Base-by-base conservation (phyloP, 2,329 filamentous ascomycete genomes). In the Neurospora sp. region DNA sequence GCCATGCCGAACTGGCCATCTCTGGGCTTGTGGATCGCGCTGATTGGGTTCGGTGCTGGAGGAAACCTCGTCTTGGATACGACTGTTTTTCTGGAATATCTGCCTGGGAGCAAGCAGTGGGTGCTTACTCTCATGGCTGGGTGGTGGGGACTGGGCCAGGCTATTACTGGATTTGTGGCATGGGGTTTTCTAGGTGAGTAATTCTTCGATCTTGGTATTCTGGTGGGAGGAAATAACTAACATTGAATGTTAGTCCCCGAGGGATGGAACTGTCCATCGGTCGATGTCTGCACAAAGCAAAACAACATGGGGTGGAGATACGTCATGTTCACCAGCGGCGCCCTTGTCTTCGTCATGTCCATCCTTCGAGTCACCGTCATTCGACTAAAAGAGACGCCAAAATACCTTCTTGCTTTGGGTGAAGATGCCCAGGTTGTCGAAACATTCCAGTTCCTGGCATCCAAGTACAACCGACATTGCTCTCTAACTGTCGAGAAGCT, bases 1-100 rank as follows among this genome's bases (percentile, higher is more conserved):
- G 87, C 86, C 1, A 84, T 87, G 71, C 90, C 90, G 1, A 90
- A 84, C 72, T 93, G 89, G 89, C 80, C 85, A 1, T 84, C 86
- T 0, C 82, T 92, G 13, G 89, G 87, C 0, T 78, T 90, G 28
- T 91, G 92, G 75, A 84, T 90, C 38, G 85, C 84, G 13, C 77
- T 92, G 62, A 81, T 87, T 39, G 85, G 87, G 2, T 91, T 92
- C 73, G 90, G 89, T 1, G 86, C 82, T 1, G 89, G 89, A 13
- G 89, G 84, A 3, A 90, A 89, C 73, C 78, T 91, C 23, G 85
- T 91, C 0, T 79, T 91, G 1, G 88, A 90, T 73, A 89, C 88
- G 3, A 82, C 82, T 4, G 81, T 84, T 43, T 83, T 84, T 68
- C 78, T 84, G 36, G 82, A 84, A 72, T 84, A 81, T 70, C 76